Base-by-base conservation (phyloP, 768 basidiomycete species). In the Gymnopilus junonius region DNA sequence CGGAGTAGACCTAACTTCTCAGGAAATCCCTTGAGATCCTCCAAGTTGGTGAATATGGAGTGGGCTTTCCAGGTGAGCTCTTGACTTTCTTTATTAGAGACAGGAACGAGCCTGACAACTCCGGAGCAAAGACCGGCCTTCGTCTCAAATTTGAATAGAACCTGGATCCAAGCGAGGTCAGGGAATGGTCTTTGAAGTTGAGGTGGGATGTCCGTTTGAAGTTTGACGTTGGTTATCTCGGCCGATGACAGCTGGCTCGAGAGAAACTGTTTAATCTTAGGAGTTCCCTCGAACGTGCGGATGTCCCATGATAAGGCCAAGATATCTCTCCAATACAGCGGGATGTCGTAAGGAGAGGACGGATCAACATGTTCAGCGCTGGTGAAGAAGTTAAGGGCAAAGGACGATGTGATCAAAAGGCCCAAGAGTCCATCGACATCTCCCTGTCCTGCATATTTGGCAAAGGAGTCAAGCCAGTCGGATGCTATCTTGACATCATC, bases 291-390 rank as follows among this genome's bases (percentile, higher is more conserved):
- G 67, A 89, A 84, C 8, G 86, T 85, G 39, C 87, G 83, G 51
- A 88, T 83, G 61, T 86, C 80, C 86, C 86, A 89, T 17, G 88
- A 88, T 58, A 89, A 77, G 0, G 84, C 80, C n/a, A 87, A 80
- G 55, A 83, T 76, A 65, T 89, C 88, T 12, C 87, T 75, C 88
- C 87, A 89, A 61, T 82, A 83, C 4, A 77, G 77, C 11, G 68
- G 64, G 2, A 69, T 54, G 21, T 66, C 62, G 27, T 55, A 55
- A 12, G 65, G 50, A 25, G 55, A 55, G 12, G 66, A 43, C 2
- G 66, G 64, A 6, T 61, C 57, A 21, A 64, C 60, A 15, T 58
- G 45, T 7, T 57, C 65, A 5, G 31, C 58, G 12, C 62, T 34
- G 39, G 67, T 55, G 58, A 72, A 68, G 21, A 67, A 48, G 27